Evolutionary conservation across 345 rosid genomes (phyloP), one percentile per base, ranked within the genome.

Genomic region (Linum lewisii): DNA sequence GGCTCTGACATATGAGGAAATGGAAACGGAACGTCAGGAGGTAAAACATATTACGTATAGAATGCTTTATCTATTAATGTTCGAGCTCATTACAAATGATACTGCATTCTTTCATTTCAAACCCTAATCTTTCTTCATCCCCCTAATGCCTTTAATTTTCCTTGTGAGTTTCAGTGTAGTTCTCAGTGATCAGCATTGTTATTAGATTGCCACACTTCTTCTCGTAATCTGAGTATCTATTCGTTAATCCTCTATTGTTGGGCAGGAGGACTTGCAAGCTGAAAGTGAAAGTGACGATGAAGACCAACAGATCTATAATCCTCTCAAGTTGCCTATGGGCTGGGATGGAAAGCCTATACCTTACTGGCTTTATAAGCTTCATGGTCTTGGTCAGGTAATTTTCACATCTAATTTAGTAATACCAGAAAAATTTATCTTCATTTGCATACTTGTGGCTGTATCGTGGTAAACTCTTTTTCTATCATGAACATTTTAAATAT

Each of bases 291-390:
- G 99, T 69, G 97, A 87, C 57, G 99, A 94, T n/a, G 99, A 94
- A 0, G 99, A 94, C 19, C 90, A 85, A 54, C 87, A 85, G 76
- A 79, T 94, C 24, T 94, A 90, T 72, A 94, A 90, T 71, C 99
- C 97, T 13, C 85, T 94, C 53, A 94, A 85, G 66, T 71, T 94
- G 67, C 97, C 99, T 19, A 90, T 90, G 95, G 97, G 97, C 59
- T 87, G 96, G 97, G 99, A 94, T 71, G 99, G 99, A 76, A 94
- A 90, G 70, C 99, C 99, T 67, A 90, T 94, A 65, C 99, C 99
- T 14, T 94, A 90, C 68, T 94, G 99, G 99, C 88, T 90, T 36
- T 94, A 94, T 72, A 94, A 90, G 75, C 99, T 94, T 71, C 99
- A 94, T 50, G 99, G 97, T 61, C 99, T 90, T 37, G 96, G 99